Conservation (phyloP, 2,329 filamentous ascomycete species). For the Botrytis fabae region DNA sequence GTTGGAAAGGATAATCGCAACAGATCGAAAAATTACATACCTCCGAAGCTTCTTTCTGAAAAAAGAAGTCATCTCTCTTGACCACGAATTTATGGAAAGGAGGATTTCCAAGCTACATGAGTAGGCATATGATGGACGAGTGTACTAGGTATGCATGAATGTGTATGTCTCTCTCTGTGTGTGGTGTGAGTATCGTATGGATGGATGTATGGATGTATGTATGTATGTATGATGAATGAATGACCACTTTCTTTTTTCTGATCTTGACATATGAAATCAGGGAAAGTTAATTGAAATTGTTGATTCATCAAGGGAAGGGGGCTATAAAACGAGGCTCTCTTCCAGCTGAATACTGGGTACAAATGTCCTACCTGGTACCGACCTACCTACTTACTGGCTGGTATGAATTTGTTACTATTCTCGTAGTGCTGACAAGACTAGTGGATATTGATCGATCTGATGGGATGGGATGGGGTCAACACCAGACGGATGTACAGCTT, state of each 20-base stretch:
- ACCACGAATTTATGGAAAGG: not conserved
- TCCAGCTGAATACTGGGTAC: not conserved
- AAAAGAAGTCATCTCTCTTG: constrained; percentile 19
- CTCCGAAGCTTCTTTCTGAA: constrained; percentile 17
- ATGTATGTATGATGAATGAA: not conserved
- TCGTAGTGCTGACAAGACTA: constrained; percentile 17
- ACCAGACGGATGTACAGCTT: not conserved
- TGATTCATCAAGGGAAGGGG: not conserved
- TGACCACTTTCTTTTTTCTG: not conserved
- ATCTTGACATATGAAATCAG: not conserved
- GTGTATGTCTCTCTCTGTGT: not conserved
- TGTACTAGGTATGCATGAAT: not conserved
- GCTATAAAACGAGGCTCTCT: not conserved
- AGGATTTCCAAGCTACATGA: not conserved
- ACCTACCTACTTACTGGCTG: not conserved
- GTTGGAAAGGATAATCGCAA: not conserved
- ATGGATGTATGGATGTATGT: not conserved
- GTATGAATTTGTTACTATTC: not conserved
- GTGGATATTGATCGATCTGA: constrained; percentile 2
- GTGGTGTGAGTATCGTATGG: no score
- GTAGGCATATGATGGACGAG: not conserved
- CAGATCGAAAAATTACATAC: not conserved
- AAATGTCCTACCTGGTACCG: not conserved
- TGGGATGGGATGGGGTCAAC: not conserved
- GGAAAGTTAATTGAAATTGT: not conserved